A percentile compares a stretch with the other conserved stretches of the same genome.
Conservation (phyloP, 2,329 filamentous ascomycete genomes). For the Thielaviopsis punctulata region DNA sequence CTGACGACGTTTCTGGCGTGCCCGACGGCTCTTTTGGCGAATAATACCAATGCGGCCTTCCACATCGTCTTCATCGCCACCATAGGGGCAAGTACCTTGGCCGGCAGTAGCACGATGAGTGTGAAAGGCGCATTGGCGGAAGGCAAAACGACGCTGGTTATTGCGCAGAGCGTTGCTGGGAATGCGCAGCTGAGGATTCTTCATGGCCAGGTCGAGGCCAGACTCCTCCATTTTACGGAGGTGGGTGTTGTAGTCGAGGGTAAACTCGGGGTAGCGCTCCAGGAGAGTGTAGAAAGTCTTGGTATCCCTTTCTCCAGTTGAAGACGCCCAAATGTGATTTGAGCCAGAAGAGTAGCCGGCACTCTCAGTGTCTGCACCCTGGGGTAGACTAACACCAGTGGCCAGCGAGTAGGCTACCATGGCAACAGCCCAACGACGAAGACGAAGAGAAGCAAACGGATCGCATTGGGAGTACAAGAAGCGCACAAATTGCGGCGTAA, state of each 20-base stretch:
- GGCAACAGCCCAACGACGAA: slow-evolving; percentile 42
- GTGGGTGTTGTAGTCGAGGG: slow-evolving; percentile 33
- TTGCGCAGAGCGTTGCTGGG: slow-evolving; percentile 37
- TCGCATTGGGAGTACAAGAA: slow-evolving; percentile 39
- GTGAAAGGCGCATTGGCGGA: slow-evolving; percentile 43
- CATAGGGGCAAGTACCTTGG: slow-evolving; percentile 35
- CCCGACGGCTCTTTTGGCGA: slow-evolving; percentile 5
- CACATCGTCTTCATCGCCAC: slow-evolving; percentile 9
- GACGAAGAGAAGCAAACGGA: slow-evolving; percentile 28
- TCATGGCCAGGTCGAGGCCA: slow-evolving; percentile 34
- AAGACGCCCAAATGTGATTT: slow-evolving; percentile 15
- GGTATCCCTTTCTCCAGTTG: slow-evolving; percentile 16
- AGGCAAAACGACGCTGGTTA: slow-evolving; percentile 42
- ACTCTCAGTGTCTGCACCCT: slow-evolving; percentile 16
- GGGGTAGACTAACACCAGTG: slow-evolving; percentile 7
- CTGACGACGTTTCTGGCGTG: slow-evolving; percentile 4
- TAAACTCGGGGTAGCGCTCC: slow-evolving; percentile 27
- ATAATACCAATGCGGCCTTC: slow-evolving; percentile 8
- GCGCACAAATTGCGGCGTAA: slow-evolving; percentile 31
- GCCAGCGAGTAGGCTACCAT: slow-evolving; percentile 41
- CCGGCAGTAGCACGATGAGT: slow-evolving; percentile 37
- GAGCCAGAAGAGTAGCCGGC: slow-evolving; percentile 5
- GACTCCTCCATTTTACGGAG: slow-evolving; percentile 33
- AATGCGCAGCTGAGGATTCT: slow-evolving; percentile 43
- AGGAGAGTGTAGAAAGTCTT: slow-evolving; percentile 26